Base-by-base conservation (phyloP, 805 yeast species). In the Suhomyces vadensis region DNA sequence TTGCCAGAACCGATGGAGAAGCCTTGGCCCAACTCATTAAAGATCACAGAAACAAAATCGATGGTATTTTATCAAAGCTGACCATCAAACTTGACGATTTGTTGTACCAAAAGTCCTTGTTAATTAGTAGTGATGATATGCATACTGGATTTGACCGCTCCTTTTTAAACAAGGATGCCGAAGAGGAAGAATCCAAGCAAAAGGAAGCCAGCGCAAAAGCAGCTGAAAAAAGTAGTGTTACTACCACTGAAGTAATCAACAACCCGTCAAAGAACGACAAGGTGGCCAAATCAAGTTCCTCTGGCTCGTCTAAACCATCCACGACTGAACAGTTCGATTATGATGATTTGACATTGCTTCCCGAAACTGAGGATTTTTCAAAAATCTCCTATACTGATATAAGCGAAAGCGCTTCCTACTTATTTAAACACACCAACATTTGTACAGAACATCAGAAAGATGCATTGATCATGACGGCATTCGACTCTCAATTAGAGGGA, bases 121-220 rank as follows among this genome's bases (percentile, higher is more conserved):
- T 87, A 60, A 91, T 94, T 51, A 83, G 95, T 2, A 83, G 94
- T 41, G 98, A 91, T 11, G 99, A 92, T 65, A 77, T 90, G 31
- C 94, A 82, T 54, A 89, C 94, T 10, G 98, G 97, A 0, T 94
- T 88, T 73, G 95, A 92, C 60, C 80, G 87, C 35, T 85, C 96
- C 0, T 79, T 87, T 52, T 63, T 89, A 59, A 88, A 89, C 63
- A 85, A 82, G 53, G 69, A 65, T n/a, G 55, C 58, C 4, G 67
- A 52, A 13, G 64, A 55, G 33, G 46, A 60, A 9, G 52, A 38
- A 20, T 42, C 46, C 38, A 36, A 39, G 22, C 14, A 39, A 4
- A 37, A 22, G n/a, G 23, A n/a, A 3, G 16, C 39, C 9, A 39
- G 21, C 16, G 10, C 35, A 7, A 36, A 25, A 20, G 3, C 23